Evolutionary conservation across 1,284 basidiomycete species (phyloP).

Genomic region (Irpex sp.): DNA sequence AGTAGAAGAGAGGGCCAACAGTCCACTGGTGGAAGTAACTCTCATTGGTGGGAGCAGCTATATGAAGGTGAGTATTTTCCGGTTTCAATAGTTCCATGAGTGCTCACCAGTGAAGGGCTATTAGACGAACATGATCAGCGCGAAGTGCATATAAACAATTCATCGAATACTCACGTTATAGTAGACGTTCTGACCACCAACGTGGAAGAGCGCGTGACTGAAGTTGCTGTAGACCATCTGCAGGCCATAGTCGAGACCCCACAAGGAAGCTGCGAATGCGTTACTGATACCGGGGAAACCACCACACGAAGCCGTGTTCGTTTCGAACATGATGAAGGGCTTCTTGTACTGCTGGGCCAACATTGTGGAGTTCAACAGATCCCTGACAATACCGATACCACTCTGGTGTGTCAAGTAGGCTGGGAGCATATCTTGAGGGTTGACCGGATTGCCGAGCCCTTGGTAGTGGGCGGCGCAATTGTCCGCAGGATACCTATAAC

Average conservation of each 20-base stretch:
- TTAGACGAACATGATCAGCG: neutral
- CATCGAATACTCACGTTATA: constrained; percentile 50
- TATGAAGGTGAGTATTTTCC: constrained; percentile 5
- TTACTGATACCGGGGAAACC: constrained; percentile 80
- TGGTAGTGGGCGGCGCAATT: constrained; percentile 60
- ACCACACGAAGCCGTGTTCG: constrained; percentile 59
- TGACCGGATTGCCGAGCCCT: constrained; percentile 19
- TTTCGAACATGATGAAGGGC: constrained; percentile 51
- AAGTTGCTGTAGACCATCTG: constrained; percentile 55
- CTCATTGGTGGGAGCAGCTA: constrained; percentile 35
- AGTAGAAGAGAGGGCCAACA: constrained; percentile 34
- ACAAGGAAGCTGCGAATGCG: constrained; percentile 47
- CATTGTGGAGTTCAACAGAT: constrained; percentile 46
- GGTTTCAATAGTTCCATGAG: constrained; percentile 2
- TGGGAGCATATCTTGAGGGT: constrained; percentile 51
- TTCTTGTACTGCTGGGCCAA: constrained; percentile 40
- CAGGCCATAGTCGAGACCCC: constrained; percentile 37
- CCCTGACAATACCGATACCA: constrained; percentile 37
- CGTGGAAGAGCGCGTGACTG: constrained; percentile 53
- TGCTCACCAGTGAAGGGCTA: constrained; percentile 45
- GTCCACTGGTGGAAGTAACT: constrained; percentile 33
- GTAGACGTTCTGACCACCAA: constrained; percentile 65
- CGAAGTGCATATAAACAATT: neutral
- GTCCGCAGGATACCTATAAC: constrained; percentile 42
- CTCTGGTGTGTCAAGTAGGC: constrained; percentile 56